Evolutionary conservation across 768 basidiomycete species (phyloP).

Genomic region (Auricularia cornea): DNA sequence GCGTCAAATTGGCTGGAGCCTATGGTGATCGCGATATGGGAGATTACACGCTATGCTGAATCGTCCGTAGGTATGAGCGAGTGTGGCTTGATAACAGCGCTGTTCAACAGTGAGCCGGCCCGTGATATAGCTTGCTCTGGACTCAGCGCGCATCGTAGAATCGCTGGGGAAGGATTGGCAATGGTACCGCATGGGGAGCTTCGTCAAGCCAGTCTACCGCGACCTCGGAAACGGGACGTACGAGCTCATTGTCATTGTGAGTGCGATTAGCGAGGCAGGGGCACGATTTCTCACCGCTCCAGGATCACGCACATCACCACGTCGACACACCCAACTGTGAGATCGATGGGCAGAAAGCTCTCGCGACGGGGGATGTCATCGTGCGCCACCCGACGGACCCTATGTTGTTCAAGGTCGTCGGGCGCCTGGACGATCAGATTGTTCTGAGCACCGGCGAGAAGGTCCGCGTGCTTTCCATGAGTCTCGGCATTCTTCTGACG

Average conservation of each 20-base stretch:
- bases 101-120: not conserved
- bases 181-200: not conserved
- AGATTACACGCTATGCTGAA: too few species aligned
- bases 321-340: constrained; percentile 1
- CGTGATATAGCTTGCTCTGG: not conserved
- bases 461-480: too few species aligned
- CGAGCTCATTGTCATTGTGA: not conserved
- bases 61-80: not conserved
- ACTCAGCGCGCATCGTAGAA: not conserved
- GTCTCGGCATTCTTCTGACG: too few species aligned
- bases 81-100: not conserved
- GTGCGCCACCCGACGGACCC: constrained; percentile 22
- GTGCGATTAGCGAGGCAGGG: too few species aligned
- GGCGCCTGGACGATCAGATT: constrained; percentile 33
- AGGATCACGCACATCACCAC: not conserved
- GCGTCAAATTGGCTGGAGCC: not conserved
- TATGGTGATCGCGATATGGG: not conserved
- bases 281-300: too few species aligned
- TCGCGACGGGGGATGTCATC: constrained; percentile 24
- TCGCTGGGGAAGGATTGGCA: not conserved
- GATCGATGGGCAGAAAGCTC: not conserved
- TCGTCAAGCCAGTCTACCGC: not conserved
- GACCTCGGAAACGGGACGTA: not conserved
- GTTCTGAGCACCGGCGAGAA: constrained; percentile 39
- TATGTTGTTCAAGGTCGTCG: constrained; percentile 28